Evolutionary conservation across 2,329 filamentous ascomycete genomes (phyloP).

Genomic region (Seiridium unicorne): DNA sequence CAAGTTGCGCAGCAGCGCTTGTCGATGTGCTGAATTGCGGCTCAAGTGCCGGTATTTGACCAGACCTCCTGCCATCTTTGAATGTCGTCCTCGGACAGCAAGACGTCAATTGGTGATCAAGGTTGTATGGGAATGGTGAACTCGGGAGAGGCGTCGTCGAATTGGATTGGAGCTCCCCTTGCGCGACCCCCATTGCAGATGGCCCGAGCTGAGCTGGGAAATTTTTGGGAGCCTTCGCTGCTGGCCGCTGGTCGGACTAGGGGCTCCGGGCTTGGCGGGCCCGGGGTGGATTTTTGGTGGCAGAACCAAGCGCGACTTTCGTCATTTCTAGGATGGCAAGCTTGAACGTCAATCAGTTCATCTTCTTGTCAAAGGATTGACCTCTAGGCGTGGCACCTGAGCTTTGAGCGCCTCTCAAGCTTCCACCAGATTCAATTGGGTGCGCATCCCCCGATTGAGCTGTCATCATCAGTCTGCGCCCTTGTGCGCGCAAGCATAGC

Average conservation of each 20-base stretch:
- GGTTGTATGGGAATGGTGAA: too few species aligned
- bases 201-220: constrained; percentile 4
- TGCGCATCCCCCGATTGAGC: constrained; percentile 19
- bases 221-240: background rate
- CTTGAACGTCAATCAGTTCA: background rate
- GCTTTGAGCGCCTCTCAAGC: background rate
- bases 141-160: background rate
- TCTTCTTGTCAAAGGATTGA: background rate
- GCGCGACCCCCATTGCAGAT: background rate
- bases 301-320: constrained; percentile 17
- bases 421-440: background rate
- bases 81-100: background rate
- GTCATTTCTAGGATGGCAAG: constrained; percentile 15
- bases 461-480: constrained; percentile 16
- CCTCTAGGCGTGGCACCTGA: background rate
- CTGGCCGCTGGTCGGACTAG: background rate
- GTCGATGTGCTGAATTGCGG: constrained; percentile 81
- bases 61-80: constrained; percentile 77
- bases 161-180: background rate
- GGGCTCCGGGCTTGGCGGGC: background rate
- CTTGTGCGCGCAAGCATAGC: constrained; percentile 18
- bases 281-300: background rate
- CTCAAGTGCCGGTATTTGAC: constrained; percentile 87
- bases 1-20: constrained; percentile 91
- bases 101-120: background rate